Conservation (phyloP, 2,329 filamentous ascomycete species). For the Neonectria sp. region DNA sequence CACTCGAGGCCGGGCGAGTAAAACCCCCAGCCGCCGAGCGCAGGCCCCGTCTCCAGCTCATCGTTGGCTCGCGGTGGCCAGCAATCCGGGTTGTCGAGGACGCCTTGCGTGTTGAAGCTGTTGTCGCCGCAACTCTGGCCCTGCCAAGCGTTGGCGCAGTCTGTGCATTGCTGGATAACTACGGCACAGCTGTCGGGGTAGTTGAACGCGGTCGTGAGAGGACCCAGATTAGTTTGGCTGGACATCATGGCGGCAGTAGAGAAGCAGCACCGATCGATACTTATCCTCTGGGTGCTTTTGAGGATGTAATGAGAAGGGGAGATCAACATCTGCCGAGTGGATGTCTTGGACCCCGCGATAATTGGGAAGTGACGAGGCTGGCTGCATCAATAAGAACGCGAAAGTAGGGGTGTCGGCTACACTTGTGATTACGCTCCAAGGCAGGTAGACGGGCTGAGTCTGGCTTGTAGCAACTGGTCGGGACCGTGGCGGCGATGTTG, state of each 20-base stretch:
- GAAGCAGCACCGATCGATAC: too few relatives aligned
- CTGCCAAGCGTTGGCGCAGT: conserved; percentile 43
- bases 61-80: conserved; percentile 46
- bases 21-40: conserved; percentile 52
- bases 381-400: too few relatives aligned
- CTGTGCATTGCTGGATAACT: conserved; percentile 38
- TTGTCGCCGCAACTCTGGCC: conserved; percentile 44
- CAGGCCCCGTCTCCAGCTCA: conserved; percentile 26
- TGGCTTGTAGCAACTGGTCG: too few relatives aligned
- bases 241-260: conserved; percentile 13
- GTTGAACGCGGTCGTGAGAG: conserved; percentile 44
- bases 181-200: conserved; percentile 39
- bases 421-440: too few relatives aligned
- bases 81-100: conserved; percentile 47
- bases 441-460: too few relatives aligned
- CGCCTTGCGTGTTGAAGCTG: conserved; percentile 24
- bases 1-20: conserved; percentile 54
- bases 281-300: too few relatives aligned
- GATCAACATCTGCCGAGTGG: too few relatives aligned
- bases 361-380: too few relatives aligned
- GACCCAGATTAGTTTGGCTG: conserved; percentile 40
- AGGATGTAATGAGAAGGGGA: too few relatives aligned
- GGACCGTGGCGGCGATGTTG: too few relatives aligned
- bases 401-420: too few relatives aligned
- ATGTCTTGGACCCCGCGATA: too few relatives aligned